Evolutionary conservation across 2,329 filamentous ascomycete genomes (phyloP).

Genomic region (Calonectria crousiana): DNA sequence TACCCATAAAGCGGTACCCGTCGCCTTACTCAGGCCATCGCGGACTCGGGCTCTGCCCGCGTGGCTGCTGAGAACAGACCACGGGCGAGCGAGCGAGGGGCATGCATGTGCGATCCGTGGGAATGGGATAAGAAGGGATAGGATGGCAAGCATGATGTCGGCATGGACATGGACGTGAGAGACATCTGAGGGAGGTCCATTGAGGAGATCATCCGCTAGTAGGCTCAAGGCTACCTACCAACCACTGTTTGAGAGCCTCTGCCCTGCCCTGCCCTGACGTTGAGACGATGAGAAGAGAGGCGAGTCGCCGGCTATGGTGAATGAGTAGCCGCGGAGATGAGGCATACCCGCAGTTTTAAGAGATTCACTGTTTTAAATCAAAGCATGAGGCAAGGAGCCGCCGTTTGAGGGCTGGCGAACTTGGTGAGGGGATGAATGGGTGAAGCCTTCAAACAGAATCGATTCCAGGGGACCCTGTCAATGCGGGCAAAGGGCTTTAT

Average conservation of each 20-base stretch:
- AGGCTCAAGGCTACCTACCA: background rate
- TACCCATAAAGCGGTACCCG: background rate
- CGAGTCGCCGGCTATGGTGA: background rate
- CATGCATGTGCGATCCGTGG: background rate
- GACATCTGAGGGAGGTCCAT: slow-evolving; percentile 4
- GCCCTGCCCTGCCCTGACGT: background rate
- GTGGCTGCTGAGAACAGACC: background rate
- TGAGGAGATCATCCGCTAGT: slow-evolving; percentile 3
- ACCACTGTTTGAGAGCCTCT: background rate
- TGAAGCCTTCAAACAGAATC: background rate
- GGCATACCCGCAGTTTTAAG: background rate
- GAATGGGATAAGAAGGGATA: background rate
- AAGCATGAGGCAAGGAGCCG: background rate
- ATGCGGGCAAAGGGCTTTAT: background rate
- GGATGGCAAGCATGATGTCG: slow-evolving; percentile 7
- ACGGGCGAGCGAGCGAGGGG: background rate
- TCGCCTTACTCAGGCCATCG: slow-evolving; percentile 10
- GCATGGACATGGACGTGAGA: background rate
- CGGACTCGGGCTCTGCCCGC: background rate
- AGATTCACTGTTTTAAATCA: background rate
- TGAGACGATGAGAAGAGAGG: background rate
- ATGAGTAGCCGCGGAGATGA: background rate
- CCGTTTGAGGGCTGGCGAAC: background rate
- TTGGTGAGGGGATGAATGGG: background rate
- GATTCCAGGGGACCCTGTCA: background rate